These are phyloP conservation scores for Austropuccinia psidii DNA, from an alignment of 1,284 basidiomycete genomes.

Conservation along the genomic window DNA sequence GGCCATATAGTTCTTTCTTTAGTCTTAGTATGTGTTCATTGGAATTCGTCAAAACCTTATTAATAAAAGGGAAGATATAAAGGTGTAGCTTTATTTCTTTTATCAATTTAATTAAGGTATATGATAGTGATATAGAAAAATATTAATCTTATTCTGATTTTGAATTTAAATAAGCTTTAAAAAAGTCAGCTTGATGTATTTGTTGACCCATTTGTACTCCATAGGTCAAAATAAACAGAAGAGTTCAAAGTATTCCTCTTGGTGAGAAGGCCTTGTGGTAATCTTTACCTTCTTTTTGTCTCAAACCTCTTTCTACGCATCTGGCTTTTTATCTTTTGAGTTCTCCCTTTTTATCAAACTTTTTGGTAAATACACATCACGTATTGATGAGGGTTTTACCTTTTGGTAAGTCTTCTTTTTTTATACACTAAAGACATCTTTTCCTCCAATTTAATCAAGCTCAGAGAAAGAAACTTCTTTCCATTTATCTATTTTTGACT, in stretches of 20 bases:
- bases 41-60: background rate
- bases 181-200: background rate
- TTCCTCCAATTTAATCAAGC: background rate
- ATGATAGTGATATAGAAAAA: background rate
- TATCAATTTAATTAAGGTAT: background rate
- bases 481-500: too few relatives aligned
- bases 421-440: background rate
- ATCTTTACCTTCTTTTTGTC: conserved; percentile 2
- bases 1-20: background rate
- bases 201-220: background rate
- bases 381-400: background rate
- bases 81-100: background rate
- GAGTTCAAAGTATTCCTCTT: background rate
- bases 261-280: background rate
- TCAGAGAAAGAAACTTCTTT: background rate
- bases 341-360: background rate
- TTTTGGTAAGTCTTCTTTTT: background rate
- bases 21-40: background rate
- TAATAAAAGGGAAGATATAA: background rate
- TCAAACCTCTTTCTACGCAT: background rate
- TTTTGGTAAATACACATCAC: background rate
- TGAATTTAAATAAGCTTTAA: background rate
- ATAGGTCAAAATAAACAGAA: background rate
- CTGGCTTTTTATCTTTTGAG: background rate
- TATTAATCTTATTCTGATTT: background rate